phyloP scores from a whole-genome alignment of 2,329 filamentous ascomycete species.

The Cladophialophora immunda region DNA sequence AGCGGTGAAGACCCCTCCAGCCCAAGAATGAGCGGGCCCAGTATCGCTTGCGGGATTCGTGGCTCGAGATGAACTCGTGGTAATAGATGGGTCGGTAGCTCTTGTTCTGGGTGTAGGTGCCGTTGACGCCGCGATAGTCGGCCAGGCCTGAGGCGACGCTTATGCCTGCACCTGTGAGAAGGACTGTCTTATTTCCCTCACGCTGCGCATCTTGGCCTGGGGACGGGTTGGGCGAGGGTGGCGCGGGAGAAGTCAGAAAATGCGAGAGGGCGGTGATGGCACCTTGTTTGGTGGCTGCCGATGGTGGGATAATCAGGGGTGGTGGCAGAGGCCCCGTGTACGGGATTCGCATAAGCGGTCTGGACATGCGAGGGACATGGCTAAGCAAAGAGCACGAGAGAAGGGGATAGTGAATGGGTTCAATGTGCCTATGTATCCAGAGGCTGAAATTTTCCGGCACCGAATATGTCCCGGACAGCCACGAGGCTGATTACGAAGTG shows the following conservation, averaged over 20 bases:
- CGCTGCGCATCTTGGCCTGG: conserved; percentile 57
- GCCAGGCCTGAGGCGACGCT: conserved; percentile 92
- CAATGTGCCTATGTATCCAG: not conserved
- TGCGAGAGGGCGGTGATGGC: conserved; percentile 78
- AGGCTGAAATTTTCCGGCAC: not conserved
- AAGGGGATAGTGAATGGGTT: conserved; percentile 4
- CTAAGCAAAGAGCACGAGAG: conserved; percentile 16
- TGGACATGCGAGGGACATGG: conserved; percentile 65
- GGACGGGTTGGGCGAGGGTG: conserved; percentile 44
- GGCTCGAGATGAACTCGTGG: conserved; percentile 82
- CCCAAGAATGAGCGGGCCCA: conserved; percentile 96
- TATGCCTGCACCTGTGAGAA: conserved; percentile 85
- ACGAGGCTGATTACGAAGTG: too few species aligned
- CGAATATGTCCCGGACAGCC: not conserved
- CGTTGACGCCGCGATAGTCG: conserved; percentile 88
- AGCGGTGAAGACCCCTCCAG: conserved; percentile 82
- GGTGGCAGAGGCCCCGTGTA: conserved; percentile 84
- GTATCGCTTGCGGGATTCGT: conserved; percentile 89
- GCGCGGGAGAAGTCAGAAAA: conserved; percentile 70
- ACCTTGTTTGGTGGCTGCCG: conserved; percentile 73
- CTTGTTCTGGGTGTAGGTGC: conserved; percentile 92
- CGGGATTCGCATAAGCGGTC: conserved; percentile 83
- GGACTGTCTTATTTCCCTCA: conserved; percentile 57
- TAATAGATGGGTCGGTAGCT: conserved; percentile 91
- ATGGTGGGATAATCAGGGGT: conserved; percentile 76